Conservation (phyloP, 2,329 filamentous ascomycete species). For the Chaetomiaceae sp. region DNA sequence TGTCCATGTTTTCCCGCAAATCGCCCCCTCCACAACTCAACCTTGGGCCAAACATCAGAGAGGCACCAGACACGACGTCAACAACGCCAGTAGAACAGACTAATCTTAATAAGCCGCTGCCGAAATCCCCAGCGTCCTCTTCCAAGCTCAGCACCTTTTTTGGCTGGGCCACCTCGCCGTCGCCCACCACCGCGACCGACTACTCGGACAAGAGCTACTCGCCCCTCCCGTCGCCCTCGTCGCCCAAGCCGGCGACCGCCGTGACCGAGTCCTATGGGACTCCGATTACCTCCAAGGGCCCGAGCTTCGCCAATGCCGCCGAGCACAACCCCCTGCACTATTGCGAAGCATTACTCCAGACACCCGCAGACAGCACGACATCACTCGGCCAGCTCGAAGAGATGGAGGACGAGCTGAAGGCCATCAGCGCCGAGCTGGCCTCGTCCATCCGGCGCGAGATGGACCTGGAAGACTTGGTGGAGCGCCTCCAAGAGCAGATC, state of each 20-base stretch:
- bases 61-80: constrained; percentile 25
- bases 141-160: constrained; percentile 50
- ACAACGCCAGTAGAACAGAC: constrained; percentile 18
- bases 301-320: constrained; percentile 39
- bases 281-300: constrained; percentile 36
- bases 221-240: constrained; percentile 49
- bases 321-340: constrained; percentile 44
- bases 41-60: constrained; percentile 39
- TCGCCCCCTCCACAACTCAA: constrained; percentile 50
- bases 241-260: constrained; percentile 36
- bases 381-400: constrained; percentile 64
- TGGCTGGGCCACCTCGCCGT: constrained; percentile 45
- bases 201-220: constrained; percentile 46
- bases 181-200: constrained; percentile 45
- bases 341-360: constrained; percentile 49
- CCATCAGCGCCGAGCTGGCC: constrained; percentile 89
- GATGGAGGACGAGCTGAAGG: constrained; percentile 89
- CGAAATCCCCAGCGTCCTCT: constrained; percentile 50
- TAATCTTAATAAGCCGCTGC: constrained; percentile 51
- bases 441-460: constrained; percentile 91
- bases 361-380: constrained; percentile 39
- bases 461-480: constrained; percentile 91
- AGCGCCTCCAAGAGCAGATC: constrained; percentile 76
- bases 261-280: constrained; percentile 39
- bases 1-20: constrained; percentile 49